A percentile compares a stretch with the other conserved stretches of the same genome.
Evolutionary conservation across 441 rosid genomes (phyloP).

Genomic region (Erodium moschatum): DNA sequence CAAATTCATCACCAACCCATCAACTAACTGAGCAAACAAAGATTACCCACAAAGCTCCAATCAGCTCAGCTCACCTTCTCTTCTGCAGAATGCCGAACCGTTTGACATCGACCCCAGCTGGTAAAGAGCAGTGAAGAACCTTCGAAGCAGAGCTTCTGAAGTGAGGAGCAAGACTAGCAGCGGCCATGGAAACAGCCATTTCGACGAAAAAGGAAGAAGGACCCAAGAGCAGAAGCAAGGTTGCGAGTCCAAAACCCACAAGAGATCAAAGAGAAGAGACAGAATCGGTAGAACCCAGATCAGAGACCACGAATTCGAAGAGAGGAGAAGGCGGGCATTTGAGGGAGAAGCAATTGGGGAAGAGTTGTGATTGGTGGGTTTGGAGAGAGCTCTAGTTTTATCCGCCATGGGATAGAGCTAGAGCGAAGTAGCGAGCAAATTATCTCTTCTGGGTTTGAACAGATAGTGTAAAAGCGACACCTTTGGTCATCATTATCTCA

Average conservation of each 20-base stretch:
- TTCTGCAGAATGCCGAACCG: not conserved
- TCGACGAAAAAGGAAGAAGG: not conserved
- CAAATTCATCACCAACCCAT: not conserved
- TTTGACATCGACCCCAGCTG: not conserved
- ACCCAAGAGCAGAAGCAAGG: not conserved
- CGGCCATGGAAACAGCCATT: conserved; percentile 7
- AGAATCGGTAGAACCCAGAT: not conserved
- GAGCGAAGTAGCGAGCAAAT: not conserved
- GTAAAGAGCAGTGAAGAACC: not conserved
- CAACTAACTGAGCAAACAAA: not conserved
- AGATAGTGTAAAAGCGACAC: conserved; percentile 6
- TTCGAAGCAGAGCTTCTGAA: not conserved
- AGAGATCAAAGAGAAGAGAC: not conserved
- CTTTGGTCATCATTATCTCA: not conserved
- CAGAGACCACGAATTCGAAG: not conserved
- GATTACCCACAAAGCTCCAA: not conserved
- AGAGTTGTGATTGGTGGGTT: not conserved
- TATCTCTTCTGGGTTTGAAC: not conserved
- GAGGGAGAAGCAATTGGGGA: not conserved
- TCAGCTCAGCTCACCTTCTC: conserved; percentile 7
- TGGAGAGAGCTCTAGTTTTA: not conserved
- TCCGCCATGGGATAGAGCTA: conserved; percentile 7
- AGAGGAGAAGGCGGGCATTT: not conserved
- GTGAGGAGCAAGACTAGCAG: not conserved
- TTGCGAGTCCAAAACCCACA: no score